A percentile compares a stretch with the other conserved stretches of the same genome.
Conservation (phyloP, 2,329 filamentous ascomycete genomes). For the Fusarium nematophilum region DNA sequence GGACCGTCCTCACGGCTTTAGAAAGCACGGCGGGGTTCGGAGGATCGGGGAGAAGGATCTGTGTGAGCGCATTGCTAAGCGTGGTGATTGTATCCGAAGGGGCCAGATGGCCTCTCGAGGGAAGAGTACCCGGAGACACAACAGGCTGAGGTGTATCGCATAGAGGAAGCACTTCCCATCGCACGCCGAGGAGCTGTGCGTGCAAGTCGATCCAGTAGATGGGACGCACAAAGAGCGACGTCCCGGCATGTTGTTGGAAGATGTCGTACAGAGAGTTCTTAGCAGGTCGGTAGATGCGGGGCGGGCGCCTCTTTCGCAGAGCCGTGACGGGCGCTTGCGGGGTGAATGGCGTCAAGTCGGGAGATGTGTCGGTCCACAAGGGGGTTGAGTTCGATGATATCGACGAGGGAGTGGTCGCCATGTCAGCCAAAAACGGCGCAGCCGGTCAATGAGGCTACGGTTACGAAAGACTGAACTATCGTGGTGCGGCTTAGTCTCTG, state of each 20-base stretch:
- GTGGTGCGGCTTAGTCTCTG: too few relatives aligned
- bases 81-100: slow-evolving; percentile 57
- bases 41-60: slow-evolving; percentile 52
- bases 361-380: slow-evolving; percentile 24
- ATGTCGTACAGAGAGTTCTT: slow-evolving; percentile 64
- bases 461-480: slow-evolving; percentile 40
- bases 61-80: slow-evolving; percentile 57
- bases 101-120: slow-evolving; percentile 50
- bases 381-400: slow-evolving; percentile 11
- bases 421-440: slow-evolving; percentile 46
- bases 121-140: slow-evolving; percentile 47
- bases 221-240: slow-evolving; percentile 62
- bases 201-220: slow-evolving; percentile 68
- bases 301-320: slow-evolving; percentile 41
- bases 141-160: slow-evolving; percentile 56
- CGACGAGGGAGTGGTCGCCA: slow-evolving; percentile 38
- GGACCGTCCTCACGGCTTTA: slow-evolving; percentile 57
- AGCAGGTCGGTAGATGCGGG: slow-evolving; percentile 54
- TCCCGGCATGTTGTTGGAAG: slow-evolving; percentile 60
- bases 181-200: slow-evolving; percentile 57
- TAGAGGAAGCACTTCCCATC: slow-evolving; percentile 57
- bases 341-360: slow-evolving; percentile 41
- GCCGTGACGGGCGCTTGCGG: slow-evolving; percentile 38
- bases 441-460: slow-evolving; percentile 44
- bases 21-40: slow-evolving; percentile 50